Evolutionary conservation across 2,329 filamentous ascomycete species (phyloP), one percentile per base, ranked within the genome.

Genomic region (Curvularia spicifera): DNA sequence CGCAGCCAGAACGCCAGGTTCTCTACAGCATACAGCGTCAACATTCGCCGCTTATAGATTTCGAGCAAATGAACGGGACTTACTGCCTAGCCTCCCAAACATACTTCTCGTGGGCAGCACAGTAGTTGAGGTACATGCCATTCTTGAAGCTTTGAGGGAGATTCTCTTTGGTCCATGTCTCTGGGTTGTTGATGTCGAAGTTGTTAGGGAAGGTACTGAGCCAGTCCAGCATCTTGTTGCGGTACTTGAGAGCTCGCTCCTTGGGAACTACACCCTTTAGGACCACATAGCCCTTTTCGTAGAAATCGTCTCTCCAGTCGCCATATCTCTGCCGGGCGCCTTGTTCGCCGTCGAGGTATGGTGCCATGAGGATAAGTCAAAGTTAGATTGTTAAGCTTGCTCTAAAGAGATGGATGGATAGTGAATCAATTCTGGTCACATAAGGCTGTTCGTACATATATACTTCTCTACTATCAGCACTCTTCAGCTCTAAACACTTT

Each of bases 91-190:
- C 78, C 39, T 81, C 79, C 80, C 80, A 82, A 1, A 75, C 72
- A 61, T 78, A 76, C 59, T 79, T 77, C 66, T 82, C 80, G 50
- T 82, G 79, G 1, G 75, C 61, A 1, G 72, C 69, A 8, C 68
- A 69, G 51, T 81, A 81, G 15, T 63, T 66, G 9, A 73, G 69
- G 63, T 78, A 80, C 72, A 79, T 80, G 50, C 79, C 60, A 10
- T 59, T 64, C 56, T 70, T 66, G 55, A 68, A 59, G 31, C 57
- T 59, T 31, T 58, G 51, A 0, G 81, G 81, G 1, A 83, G 71
- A 57, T 81, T 74, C 5, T 81, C 78, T 5, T 71, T 70, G 1
- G 72, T 79, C 79, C 79, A 82, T 8, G 80, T 83, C 33, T 29
- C 65, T 60, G 53, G 51, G 64, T 75, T 68, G 9, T 70, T 65